These are phyloP conservation scores for Centella asiatica DNA, from an alignment of 129 eudicot species.

Conservation along the genomic window DNA sequence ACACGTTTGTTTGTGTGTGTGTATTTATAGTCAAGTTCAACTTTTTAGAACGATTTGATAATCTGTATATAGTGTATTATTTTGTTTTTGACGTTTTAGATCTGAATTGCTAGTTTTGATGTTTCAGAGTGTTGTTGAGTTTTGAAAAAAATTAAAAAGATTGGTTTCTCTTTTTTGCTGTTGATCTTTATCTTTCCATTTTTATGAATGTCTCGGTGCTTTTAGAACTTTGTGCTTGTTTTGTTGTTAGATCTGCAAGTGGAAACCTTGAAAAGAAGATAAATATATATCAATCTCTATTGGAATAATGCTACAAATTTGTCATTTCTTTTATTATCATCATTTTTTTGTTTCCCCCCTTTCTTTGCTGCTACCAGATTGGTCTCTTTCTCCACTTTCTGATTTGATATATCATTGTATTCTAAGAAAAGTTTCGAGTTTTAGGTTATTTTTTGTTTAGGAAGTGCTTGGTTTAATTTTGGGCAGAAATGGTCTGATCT, in stretches of 20 bases:
- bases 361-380: conserved; percentile 6
- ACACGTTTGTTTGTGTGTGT: background rate
- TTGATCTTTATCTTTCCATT: conserved; percentile 33
- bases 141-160: background rate
- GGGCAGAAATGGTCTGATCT: background rate
- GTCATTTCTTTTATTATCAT: background rate
- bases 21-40: no score
- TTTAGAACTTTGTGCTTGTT: conserved; percentile 51
- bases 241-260: conserved; percentile 76
- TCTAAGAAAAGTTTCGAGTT: background rate
- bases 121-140: conserved; percentile 6
- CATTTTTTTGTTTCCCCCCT: background rate
- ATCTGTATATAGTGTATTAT: background rate
- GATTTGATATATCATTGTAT: background rate
- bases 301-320: background rate
- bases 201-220: conserved; percentile 56
- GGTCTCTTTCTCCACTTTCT: conserved; percentile 14
- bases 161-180: conserved; percentile 10
- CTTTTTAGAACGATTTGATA: no score
- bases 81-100: conserved; percentile 10
- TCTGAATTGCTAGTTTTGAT: conserved; percentile 21
- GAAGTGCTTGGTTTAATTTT: conserved; percentile 3
- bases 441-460: conserved; percentile 4
- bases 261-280: conserved; percentile 44
- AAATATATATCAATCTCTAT: background rate